Evolutionary conservation across 2,329 filamentous ascomycete genomes (phyloP), one percentile per base, ranked within the genome.

Genomic region (Emericellopsis cladophorae): DNA sequence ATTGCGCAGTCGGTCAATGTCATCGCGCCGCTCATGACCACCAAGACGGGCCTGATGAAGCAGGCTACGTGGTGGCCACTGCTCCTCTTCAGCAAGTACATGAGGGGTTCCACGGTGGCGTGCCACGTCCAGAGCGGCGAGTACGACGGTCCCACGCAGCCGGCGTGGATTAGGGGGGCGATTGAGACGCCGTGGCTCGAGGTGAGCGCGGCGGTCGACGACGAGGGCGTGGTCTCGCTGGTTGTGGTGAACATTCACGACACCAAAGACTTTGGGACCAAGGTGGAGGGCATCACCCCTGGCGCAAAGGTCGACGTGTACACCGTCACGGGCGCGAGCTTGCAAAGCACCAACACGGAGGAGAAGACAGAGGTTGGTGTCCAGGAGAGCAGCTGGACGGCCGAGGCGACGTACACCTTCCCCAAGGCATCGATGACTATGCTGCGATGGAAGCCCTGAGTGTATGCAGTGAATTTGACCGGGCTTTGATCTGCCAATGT

Each of bases 1-100:
- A 81, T 89, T 42, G 84, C 83, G 2, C 83, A 88, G 59, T 77
- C 69, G 39, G 80, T 88, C 47, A 88, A 89, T 54, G 83, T 88
- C 43, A 86, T 88, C 50, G 77, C 74, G 1, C 84, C 83, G 2
- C 66, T 88, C 10, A 84, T 87, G 79, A 88, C 84, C 1, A 79
- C 67, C 3, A 64, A 67, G 40, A 59, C 67, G 0, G 81, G 81
- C 0, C 59, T 87, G 37, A 56, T 78, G 38, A 80, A 79, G 62
- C 83, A 88, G 62, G 76, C 81, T 0, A 85, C 76, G 4, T 88
- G 80, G 78, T 87, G 79, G 77, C 79, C 82, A 6, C 64, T 86
- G 37, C 66, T 79, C 43, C 66, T 88, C 23, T 86, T 83, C 59
- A 61, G 58, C 54, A 56, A 54, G 51, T 59, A 58, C 56, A 89